Evolutionary conservation across 371 early-diverging fungal genomes (phyloP), one percentile per base, ranked within the genome.

Genomic region (Syncephalis fuscata): DNA sequence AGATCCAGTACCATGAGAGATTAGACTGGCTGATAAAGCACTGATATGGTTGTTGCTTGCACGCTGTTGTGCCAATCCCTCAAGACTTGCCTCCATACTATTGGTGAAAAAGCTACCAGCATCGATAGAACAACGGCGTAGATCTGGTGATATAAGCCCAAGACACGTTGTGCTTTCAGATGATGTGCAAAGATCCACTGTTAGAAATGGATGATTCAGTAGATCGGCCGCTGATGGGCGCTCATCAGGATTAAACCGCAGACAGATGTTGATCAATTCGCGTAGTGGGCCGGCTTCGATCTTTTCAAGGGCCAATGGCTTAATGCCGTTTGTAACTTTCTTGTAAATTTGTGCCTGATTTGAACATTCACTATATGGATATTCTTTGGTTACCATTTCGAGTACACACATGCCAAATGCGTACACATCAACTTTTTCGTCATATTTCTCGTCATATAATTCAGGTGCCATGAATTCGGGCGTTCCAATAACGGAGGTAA

Each of bases 381-480:
- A 86, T 52, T 82, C 86, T 42, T 85, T 82, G 7, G 92, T 90
- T 24, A 78, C 76, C 78, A 90, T 89, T 60, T 92, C 90, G 36
- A 91, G 59, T 1, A 89, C 61, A 51, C 82, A 80, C 89, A 93
- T 86, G 36, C 93, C 93, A 72, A 91, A 91, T 10, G 93, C 88
- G 66, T 91, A 93, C 38, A 93, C 82, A 59, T 88, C 89, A 25
- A 85, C 89, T 52, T 81, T 83, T 63, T 87, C 89, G 56, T 68
- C 79, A 64, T 93, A 92, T 25, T 82, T 74, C 60, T 88, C 88
- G 51, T 85, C 82, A 58, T 93, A 92, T 69, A 90, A 78, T 63
- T 92, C 92, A n/a, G 92, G 92, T n/a, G 85, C 89, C 87, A 89
- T 87, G 52, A 88, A 92, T 56, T 92, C 87, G 7, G 91, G 91